Conservation (phyloP, 2,329 filamentous ascomycete species). For the Macrophomina phaseolina region DNA sequence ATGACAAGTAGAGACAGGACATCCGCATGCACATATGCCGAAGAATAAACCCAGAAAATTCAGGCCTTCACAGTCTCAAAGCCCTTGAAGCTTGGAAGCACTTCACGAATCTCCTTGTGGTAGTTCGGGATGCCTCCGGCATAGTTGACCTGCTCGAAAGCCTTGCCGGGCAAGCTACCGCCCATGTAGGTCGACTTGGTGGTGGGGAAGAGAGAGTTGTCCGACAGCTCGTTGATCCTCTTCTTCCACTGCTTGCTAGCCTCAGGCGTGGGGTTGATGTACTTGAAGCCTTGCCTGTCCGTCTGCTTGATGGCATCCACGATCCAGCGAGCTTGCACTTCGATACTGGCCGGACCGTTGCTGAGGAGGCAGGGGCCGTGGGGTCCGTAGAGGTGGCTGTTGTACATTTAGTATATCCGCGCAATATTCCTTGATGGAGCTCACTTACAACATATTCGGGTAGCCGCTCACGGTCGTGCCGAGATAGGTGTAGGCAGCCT, state of each 20-base stretch:
- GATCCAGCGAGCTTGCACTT: conserved; percentile 48
- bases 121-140: conserved; percentile 51
- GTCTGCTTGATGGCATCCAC: conserved; percentile 43
- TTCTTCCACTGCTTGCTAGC: conserved; percentile 49
- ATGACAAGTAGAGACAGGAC: too few relatives aligned
- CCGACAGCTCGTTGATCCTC: conserved; percentile 47
- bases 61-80: conserved; percentile 31
- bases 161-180: conserved; percentile 55
- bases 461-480: conserved; percentile 49
- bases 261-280: conserved; percentile 45
- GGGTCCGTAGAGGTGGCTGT: conserved; percentile 44
- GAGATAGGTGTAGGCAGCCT: conserved; percentile 49
- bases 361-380: conserved; percentile 51
- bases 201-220: conserved; percentile 49
- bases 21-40: too few relatives aligned
- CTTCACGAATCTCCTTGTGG: conserved; percentile 45
- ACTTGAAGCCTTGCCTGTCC: conserved; percentile 36
- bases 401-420: not conserved
- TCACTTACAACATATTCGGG: conserved; percentile 45
- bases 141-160: conserved; percentile 46
- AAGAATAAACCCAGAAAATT: not conserved
- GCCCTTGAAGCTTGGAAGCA: conserved; percentile 42
- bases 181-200: conserved; percentile 48
- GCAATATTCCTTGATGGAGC: not conserved
- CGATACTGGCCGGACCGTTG: conserved; percentile 51